Evolutionary conservation across 768 basidiomycete species (phyloP).

Genomic region (Filobasidium wieringae): DNA sequence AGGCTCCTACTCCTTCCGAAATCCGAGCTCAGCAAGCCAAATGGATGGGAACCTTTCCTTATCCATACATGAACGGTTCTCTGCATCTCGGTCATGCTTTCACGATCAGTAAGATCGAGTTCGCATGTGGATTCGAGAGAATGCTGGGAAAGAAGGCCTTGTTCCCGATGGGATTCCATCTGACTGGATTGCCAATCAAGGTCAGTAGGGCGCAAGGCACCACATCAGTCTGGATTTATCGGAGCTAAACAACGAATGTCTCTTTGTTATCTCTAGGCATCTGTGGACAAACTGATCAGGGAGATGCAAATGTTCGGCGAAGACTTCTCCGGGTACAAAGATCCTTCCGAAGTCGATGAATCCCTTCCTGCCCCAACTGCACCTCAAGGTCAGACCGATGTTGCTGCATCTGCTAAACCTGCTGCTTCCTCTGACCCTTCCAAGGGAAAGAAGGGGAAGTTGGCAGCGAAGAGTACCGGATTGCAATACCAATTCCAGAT

Average conservation of each 20-base stretch:
- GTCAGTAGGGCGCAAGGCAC: slow-evolving; percentile 43
- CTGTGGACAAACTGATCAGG: slow-evolving; percentile 92
- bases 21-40: slow-evolving; percentile 71
- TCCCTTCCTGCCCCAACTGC: slow-evolving; percentile 38
- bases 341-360: slow-evolving; percentile 39
- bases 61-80: slow-evolving; percentile 96
- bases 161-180: slow-evolving; percentile 96
- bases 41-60: slow-evolving; percentile 96
- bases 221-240: too few relatives aligned
- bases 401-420: slow-evolving; percentile 30
- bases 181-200: slow-evolving; percentile 99
- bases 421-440: slow-evolving; percentile 30
- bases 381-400: slow-evolving; percentile 40
- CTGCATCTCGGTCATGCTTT: slow-evolving; percentile 96
- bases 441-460: slow-evolving; percentile 92
- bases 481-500: slow-evolving; percentile 97
- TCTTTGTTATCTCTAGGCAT: slow-evolving; percentile 49
- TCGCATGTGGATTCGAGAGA: slow-evolving; percentile 84
- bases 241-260: neutral
- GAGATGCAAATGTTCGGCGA: slow-evolving; percentile 93
- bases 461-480: slow-evolving; percentile 84
- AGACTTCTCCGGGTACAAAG: slow-evolving; percentile 63
- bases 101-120: slow-evolving; percentile 96
- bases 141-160: slow-evolving; percentile 87
- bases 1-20: slow-evolving; percentile 39